Evolutionary conservation across 2,329 filamentous ascomycete species (phyloP), one percentile per base, ranked within the genome.

Genomic region (Colletotrichum acutatum): DNA sequence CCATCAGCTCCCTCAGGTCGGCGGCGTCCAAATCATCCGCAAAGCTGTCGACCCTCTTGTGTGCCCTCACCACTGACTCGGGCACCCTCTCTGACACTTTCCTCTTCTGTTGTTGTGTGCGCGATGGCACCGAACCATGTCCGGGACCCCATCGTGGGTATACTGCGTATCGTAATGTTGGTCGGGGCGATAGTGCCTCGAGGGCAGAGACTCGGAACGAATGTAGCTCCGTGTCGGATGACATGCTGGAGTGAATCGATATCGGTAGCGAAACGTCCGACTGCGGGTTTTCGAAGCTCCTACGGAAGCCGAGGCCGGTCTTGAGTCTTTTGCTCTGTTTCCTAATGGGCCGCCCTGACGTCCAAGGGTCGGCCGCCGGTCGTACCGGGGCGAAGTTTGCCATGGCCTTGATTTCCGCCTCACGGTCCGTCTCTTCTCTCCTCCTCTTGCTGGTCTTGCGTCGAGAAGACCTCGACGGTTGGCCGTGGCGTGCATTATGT

Each of bases 351-450:
- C 90, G 88, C 58, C 93, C 88, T 58, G 90, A 85, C 66, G 88
- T 88, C 80, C 88, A 89, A 37, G 87, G 85, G 73, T 91, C 88
- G 60, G 88, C 87, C 12, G 88, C 88, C 6, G 91, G 87, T 64
- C 93, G 90, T 66, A 91, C 84, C 6, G 94, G 91, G 76, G 92
- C 89, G 74, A 88, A 89, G 53, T 90, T 90, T 78, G 90, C 93
- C 93, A 98, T 94, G 66, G 94, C 91, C 79, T 92, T 94, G 79
- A 98, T 95, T 83, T 98, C 95, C 74, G 94, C 94, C 82, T 98
- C 95, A 70, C 96, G 90, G 71, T 93, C 88, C 79, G 91, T 90
- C 75, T 97, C 94, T 75, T 93, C 88, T 76, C 92, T 92, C 78
- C 92, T 91, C 77, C 92, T 90, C 83, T 94, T 97, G 85, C 91